Evolutionary conservation across 2,329 filamentous ascomycete species (phyloP), one percentile per base, ranked within the genome.

Genomic region (Fusarium ambrosium): DNA sequence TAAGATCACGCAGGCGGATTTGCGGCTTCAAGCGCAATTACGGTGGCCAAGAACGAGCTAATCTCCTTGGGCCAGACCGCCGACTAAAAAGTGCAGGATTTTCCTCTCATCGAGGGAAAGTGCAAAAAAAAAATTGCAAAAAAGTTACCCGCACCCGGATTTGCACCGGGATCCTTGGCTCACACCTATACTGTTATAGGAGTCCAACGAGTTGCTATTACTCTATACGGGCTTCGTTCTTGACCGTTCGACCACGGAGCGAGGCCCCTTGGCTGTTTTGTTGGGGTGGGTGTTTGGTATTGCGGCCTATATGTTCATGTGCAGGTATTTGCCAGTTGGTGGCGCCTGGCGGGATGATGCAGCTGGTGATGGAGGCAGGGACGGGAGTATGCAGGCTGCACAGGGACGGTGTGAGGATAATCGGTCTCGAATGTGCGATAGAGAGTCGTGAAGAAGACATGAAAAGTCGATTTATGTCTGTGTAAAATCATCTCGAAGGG

Each of bases 131-230:
- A 41, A 56, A 22, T 20, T 16, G n/a, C 39, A 32, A 61, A 59
- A 24, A 59, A 24, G 67, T 36, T 71, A 80, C 79, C 80, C 79
- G 80, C 74, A 80, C 79, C 75, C 81, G 80, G 80, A 81, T 81
- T 82, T 82, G 80, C 79, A 82, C 80, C 81, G 72, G 74, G 81
- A 81, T 82, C 79, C 79, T 81, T 82, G 81, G 79, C 81, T 82
- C 43, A 70, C 77, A 63, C 76, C 76, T 79, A 80, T 70, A 71
- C 70, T 66, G 70, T 59, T 71, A 77, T 80, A 82, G 80, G 81
- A 82, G 80, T 78, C 80, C 79, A 81, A 81, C 80, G 80, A 81
- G 80, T 81, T 81, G 64, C 80, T 81, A 80, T 81, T 80, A 81
- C 79, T 80, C 79, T 80, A 80, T 81, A 80, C 80, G 80, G 80